phyloP scores from a whole-genome alignment of 2,329 filamentous ascomycete species.

The Ophiostoma angusticollis region DNA sequence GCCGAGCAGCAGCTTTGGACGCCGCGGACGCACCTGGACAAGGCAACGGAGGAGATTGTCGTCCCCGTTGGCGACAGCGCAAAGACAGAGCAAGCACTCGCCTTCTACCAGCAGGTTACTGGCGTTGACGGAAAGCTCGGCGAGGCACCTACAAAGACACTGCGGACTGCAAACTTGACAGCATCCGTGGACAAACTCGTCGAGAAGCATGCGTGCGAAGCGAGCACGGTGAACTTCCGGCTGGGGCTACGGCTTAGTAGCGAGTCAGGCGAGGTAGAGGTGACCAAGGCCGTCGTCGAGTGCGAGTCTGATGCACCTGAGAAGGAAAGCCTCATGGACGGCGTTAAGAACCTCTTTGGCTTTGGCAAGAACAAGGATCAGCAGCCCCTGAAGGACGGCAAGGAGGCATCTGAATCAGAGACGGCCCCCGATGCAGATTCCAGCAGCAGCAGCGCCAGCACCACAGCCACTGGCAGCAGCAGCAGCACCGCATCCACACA shows the following conservation, averaged over 20 bases:
- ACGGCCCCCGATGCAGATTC: constrained; percentile 23
- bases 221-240: constrained; percentile 67
- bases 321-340: constrained; percentile 77
- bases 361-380: constrained; percentile 73
- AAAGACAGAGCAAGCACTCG: constrained; percentile 66
- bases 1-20: constrained; percentile 76
- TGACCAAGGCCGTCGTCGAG: constrained; percentile 63
- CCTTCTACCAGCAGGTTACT: constrained; percentile 62
- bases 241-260: constrained; percentile 60
- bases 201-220: constrained; percentile 63
- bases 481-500: constrained; percentile 23
- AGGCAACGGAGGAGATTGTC: constrained; percentile 67
- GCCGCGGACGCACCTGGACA: constrained; percentile 59
- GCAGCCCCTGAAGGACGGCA: constrained; percentile 55
- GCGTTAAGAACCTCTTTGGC: constrained; percentile 91
- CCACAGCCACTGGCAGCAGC: constrained; percentile 28
- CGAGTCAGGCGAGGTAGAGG: constrained; percentile 66
- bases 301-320: constrained; percentile 65
- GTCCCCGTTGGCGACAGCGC: constrained; percentile 46
- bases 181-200: constrained; percentile 66
- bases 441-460: constrained; percentile 25
- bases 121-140: constrained; percentile 29
- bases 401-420: constrained; percentile 22
- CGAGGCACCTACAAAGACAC: constrained; percentile 49
- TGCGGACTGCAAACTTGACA: constrained; percentile 78